Base-by-base conservation (phyloP, 495 filamentous ascomycete species). In the Hyaloscypha bicolor region DNA sequence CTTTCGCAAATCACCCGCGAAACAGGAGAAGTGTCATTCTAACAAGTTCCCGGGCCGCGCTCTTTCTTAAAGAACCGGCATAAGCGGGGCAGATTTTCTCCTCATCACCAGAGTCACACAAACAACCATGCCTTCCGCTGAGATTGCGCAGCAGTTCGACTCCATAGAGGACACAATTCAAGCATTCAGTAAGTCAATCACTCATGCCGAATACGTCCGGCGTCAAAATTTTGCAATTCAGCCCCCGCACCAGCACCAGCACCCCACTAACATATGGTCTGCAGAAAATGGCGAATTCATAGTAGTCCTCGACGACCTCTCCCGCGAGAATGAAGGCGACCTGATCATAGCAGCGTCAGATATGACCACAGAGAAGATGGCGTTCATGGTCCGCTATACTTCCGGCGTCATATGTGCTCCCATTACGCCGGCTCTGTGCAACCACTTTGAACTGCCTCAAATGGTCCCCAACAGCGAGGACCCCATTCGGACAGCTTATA, bases 241-340 rank as follows among this genome's bases (percentile, higher is more conserved):
- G 5, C 51, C 58, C 19, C 19, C 66, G n/a, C n/a, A n/a, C n/a
- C 65, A 64, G 62, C 22, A 53, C 32, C 35, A 58, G 57, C 55
- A 33, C 57, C 33, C 22, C 25, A 56, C 59, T 68, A 42, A 67
- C 64, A 35, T n/a, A 1, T 31, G 31, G 6, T 19, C 19, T 37
- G 61, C 69, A 96, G 93, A 86, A 70, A 85, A 89, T 79, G 94
- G 93, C 77, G 87, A 98, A 77, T 98, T 98, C 85, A 92, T 99
- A 75, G 86, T 99, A 62, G 93, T 97, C 25, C 91, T 98, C 67
- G 96, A 99, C 79, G 90, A 90, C 66, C 86, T 90, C 57, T 84
- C 88, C 64, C 94, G 95, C 74, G 96, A 99, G 76, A 98, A 98
- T 79, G 96, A 99, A 83, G 96, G 93, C 72, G 95, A 99, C 80